Evolutionary conservation across 2,329 filamentous ascomycete species (phyloP), one percentile per base, ranked within the genome.

Genomic region (Sclerotiophoma versabilis): DNA sequence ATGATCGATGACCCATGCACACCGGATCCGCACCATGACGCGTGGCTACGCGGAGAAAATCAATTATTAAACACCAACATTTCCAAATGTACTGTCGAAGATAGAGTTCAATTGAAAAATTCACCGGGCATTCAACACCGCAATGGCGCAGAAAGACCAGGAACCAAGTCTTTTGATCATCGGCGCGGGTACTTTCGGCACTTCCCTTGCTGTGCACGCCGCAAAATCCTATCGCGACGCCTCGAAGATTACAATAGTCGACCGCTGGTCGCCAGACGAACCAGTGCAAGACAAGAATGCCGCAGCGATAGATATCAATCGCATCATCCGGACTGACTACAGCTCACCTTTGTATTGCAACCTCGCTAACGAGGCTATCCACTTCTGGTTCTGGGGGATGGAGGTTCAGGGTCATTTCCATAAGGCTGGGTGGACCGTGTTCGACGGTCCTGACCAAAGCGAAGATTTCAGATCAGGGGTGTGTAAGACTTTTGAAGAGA

Each of bases 131-230:
- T 7, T 14, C 5, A 32, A 26, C 9, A 30, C 19, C 2, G 32
- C 26, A 39, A 54, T 54, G 50, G 11, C 32, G 14, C 20, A 29
- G 5, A 14, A 34, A 41, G 29, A 42, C n/a, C 7, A 45, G 14
- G 63, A 65, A 33, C 62, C 62, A 15, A 57, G 54, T 3, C 34
- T 77, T 62, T 73, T 89, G 52, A 87, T 89, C 51, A 74, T 89
- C 36, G 87, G 87, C 27, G 84, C 83, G 7, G 87, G 87, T 37
- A 84, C 87, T 25, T 89, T 89, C 65, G 87, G 87, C 30, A 82
- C 83, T 29, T 87, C 84, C 19, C 88, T 86, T 0, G 87, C 87
- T n/a, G 84, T 86, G 54, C 81, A 88, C 56, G 79, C 88, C 34
- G 81, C 83, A 54, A 76, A 77, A 49, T 77, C 76, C 51, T 79